Evolutionary conservation across 2,329 filamentous ascomycete species (phyloP), one percentile per base, ranked within the genome.

Genomic region (Trichoderma lentiforme): DNA sequence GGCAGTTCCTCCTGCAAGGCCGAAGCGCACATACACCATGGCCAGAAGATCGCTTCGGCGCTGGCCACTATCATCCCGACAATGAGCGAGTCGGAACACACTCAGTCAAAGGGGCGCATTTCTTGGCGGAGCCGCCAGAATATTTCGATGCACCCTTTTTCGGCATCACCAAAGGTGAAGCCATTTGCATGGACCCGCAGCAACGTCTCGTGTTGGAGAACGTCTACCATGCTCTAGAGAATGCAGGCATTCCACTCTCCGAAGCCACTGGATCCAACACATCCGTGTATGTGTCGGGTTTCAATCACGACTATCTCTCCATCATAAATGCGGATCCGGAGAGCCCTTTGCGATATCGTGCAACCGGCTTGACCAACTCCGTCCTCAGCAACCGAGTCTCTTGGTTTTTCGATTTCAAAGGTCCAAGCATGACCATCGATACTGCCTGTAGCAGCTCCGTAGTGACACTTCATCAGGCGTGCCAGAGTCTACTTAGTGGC

Each of bases 381-480:
- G 82, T 85, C 34, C 69, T 84, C 11, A 78, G 83, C 0, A 86
- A 86, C 74, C 80, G 85, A n/a, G 75, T 86, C 8, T 85, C 83
- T 2, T 85, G 86, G 74, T 83, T 82, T 66, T 86, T 84, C 72
- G 80, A 87, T 74, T 81, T 86, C 65, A 74, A 75, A 6, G 85
- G 86, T 0, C 83, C 85, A 0, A 84, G 82, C 12, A 79, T 86
- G 75, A 85, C 85, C 1, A 79, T 87, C 2, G 85, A 87, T 71
- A 87, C 86, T 0, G 86, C 84, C 0, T 88, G 86, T 73, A 86
- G 85, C 0, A 82, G 82, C 24, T 83, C 82, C 62, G 76, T 87
- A 3, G 80, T 84, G 1, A 84, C 84, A 0, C 76, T 87, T 0
- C 83, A 87, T 78, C 83, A 43, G 58, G 86, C 83, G 43, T 74